Base-by-base conservation (phyloP, 805 yeast genomes). In the Kazachstania bromeliacearum region DNA sequence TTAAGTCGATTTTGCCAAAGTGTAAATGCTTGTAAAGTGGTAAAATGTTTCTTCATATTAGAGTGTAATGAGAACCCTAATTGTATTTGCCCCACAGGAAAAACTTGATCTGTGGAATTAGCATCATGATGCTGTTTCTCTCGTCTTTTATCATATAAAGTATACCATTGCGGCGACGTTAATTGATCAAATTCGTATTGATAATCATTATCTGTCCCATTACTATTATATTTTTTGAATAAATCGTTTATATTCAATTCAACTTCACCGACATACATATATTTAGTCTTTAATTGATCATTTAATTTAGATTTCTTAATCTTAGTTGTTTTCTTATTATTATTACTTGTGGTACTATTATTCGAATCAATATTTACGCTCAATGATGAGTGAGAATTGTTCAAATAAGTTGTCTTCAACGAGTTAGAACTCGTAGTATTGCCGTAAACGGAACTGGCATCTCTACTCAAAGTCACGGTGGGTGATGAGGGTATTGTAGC, bases 181-280 rank as follows among this genome's bases (percentile, higher is more conserved):
- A 34, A 19, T n/a, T 34, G 31, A 21, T 34, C 16, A 15, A 28
- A 26, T 18, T 34, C 17, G 27, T 20, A 31, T 9, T 33, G 35
- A 14, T 14, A 8, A 3, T 9, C 9, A 2, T 3, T 13, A 8
- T 14, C 15, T 8, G 17, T 17, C 14, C 24, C 27, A 9, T 14
- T 15, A 17, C 34, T 14, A 5, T 44, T 45, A 29, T 39, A 40
- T 7, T 40, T 37, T 27, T 45, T 47, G 39, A 57, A 57, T 10
- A 57, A 22, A n/a, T 52, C 53, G 17, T 50, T 34, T 5, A 57
- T 27, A 3, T 58, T 51, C 8, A 57, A 9, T 45, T 47, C 53
- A 2, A 47, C 48, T 39, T 57, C 62, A 12, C 60, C 62, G 9
- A 57, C 38, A 23, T 57, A 57, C 18, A 57, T 36, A 35, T 52